Evolutionary conservation across 805 yeast genomes (phyloP).

Genomic region (Grigorovia transvaalensis): DNA sequence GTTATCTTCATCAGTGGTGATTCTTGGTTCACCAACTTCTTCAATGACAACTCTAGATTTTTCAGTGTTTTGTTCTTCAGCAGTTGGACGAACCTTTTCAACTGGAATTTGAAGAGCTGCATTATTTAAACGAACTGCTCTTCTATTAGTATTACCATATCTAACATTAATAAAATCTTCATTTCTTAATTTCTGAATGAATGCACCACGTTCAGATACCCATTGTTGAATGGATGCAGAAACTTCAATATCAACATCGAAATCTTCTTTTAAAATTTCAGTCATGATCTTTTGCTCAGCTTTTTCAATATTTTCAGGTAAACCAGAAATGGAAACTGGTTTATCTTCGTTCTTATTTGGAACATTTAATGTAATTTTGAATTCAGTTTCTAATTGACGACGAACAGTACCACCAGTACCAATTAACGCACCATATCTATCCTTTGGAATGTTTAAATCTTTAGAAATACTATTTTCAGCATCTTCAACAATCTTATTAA

Average conservation of each 20-base stretch:
- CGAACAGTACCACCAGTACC: conserved; percentile 76
- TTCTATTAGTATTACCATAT: conserved; percentile 42
- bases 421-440: conserved; percentile 63
- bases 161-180: conserved; percentile 48
- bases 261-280: conserved; percentile 50
- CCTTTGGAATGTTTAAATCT: conserved; percentile 51
- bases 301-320: conserved; percentile 51
- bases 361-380: conserved; percentile 49
- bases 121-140: conserved; percentile 41
- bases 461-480: conserved; percentile 50
- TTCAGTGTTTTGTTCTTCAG: conserved; percentile 21
- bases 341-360: conserved; percentile 51
- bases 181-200: conserved; percentile 42
- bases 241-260: conserved; percentile 41
- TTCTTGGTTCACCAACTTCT: conserved; percentile 23
- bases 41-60: conserved; percentile 40
- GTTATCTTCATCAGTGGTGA: conserved; percentile 19
- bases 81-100: conserved; percentile 35
- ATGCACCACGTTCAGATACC: conserved; percentile 58
- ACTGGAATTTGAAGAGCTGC: conserved; percentile 38
- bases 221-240: conserved; percentile 50
- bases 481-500: conserved; percentile 51
- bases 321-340: conserved; percentile 48
- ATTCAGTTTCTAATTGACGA: conserved; percentile 61
- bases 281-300: conserved; percentile 49